Percentiles rank a stretch among this genome's conserved stretches.
Conservation (phyloP, 2,329 filamentous ascomycete species). For the Aspergillus eucalypticola region DNA sequence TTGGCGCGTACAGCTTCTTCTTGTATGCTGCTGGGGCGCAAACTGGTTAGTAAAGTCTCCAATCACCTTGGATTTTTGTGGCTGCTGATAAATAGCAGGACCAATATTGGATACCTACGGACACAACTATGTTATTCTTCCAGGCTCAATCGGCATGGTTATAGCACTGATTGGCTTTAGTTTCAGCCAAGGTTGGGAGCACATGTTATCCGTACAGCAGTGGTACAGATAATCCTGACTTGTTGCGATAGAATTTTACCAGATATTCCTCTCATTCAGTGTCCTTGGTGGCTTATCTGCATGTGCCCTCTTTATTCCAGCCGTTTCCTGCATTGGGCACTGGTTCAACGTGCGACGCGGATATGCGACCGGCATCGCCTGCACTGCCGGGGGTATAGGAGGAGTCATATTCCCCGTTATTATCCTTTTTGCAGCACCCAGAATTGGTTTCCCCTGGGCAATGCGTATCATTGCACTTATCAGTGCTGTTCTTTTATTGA, state of each 20-base stretch:
- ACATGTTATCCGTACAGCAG: too few relatives aligned
- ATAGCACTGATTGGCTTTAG: slow-evolving; percentile 33
- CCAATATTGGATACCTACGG: too few relatives aligned
- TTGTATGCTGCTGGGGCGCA: slow-evolving; percentile 35
- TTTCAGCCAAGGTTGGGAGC: slow-evolving; percentile 20
- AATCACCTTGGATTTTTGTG: too few relatives aligned
- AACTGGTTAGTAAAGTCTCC: slow-evolving; percentile 7
- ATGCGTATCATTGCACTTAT: slow-evolving; percentile 34
- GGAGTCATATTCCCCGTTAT: slow-evolving; percentile 39
- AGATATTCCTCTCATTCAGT: slow-evolving; percentile 38
- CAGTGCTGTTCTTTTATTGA: slow-evolving; percentile 14
- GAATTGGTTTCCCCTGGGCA: slow-evolving; percentile 35
- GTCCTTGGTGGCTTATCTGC: slow-evolving; percentile 36
- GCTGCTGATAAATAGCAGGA: too few relatives aligned
- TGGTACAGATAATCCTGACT: slow-evolving; percentile 6
- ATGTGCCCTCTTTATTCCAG: slow-evolving; percentile 30
- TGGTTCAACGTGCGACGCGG: slow-evolving; percentile 38
- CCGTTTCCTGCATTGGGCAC: slow-evolving; percentile 33
- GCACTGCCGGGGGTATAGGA: slow-evolving; percentile 36
- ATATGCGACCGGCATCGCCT: slow-evolving; percentile 37
- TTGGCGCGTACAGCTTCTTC: slow-evolving; percentile 43
- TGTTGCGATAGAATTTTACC: slow-evolving; percentile 33
- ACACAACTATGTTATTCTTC: neutral
- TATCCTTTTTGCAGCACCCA: slow-evolving; percentile 28
- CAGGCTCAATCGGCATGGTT: slow-evolving; percentile 22